These are phyloP conservation scores for Dicorynia guianensis DNA, from an alignment of 306 rosid species.

Conservation along the genomic window DNA sequence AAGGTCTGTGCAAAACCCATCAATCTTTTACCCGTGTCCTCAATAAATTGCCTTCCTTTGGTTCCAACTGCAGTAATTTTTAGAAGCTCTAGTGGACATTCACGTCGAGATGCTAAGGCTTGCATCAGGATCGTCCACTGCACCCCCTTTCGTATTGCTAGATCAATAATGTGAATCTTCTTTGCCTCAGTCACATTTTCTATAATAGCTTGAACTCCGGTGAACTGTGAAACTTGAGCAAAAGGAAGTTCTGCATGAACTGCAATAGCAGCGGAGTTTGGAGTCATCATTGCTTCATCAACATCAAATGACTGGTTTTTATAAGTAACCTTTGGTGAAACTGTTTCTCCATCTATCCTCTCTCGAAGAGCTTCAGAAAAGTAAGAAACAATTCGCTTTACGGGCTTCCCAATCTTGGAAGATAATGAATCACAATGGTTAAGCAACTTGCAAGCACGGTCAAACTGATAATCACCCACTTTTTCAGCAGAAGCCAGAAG, in stretches of 20 bases:
- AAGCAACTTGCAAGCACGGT: slow-evolving; percentile 55
- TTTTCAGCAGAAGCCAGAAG: slow-evolving; percentile 77
- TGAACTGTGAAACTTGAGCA: slow-evolving; percentile 32
- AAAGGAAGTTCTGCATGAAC: slow-evolving; percentile 46
- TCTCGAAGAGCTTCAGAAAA: slow-evolving; percentile 65
- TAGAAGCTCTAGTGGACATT: slow-evolving; percentile 43
- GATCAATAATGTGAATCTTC: slow-evolving; percentile 53
- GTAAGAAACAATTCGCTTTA: slow-evolving; percentile 56
- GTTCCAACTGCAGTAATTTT: slow-evolving; percentile 50
- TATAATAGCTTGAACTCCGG: slow-evolving; percentile 45
- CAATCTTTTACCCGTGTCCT: slow-evolving; percentile 47
- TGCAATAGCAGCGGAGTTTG: slow-evolving; percentile 37
- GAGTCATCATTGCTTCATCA: slow-evolving; percentile 36
- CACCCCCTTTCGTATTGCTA: slow-evolving; percentile 43
- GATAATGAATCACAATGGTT: slow-evolving; percentile 42
- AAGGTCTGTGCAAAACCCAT: slow-evolving; percentile 38
- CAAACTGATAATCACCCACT: slow-evolving; percentile 58
- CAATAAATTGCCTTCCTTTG: not conserved
- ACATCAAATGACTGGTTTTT: slow-evolving; percentile 41
- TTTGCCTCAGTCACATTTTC: slow-evolving; percentile 47
- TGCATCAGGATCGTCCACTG: slow-evolving; percentile 50
- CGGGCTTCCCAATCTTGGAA: slow-evolving; percentile 56
- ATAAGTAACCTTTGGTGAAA: slow-evolving; percentile 18
- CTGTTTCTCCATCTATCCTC: slow-evolving; percentile 63
- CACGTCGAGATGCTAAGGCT: slow-evolving; percentile 38